Base-by-base conservation (phyloP, 192 early-diverging fungal genomes). In the Podila epicladia region DNA sequence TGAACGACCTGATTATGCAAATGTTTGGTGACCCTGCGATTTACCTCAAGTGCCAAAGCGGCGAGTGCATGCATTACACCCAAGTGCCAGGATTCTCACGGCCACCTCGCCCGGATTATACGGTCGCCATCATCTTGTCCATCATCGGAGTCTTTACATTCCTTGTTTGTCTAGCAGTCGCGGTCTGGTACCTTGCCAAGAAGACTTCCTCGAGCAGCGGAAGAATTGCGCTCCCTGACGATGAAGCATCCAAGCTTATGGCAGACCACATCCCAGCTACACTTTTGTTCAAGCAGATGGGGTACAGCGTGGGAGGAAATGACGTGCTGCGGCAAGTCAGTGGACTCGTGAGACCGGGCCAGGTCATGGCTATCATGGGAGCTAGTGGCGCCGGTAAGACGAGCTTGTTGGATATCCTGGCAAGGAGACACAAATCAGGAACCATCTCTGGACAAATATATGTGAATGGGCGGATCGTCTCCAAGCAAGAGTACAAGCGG, bases 341-440 rank as follows among this genome's bases (percentile, higher is more conserved):
- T 28, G 97, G 97, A 33, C 74, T 90, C 22, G 94, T 95, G 8
- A 83, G 88, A 20, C 93, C 96, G 0, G 97, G 97, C 57, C 87
- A 97, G 69, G 90, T 98, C 9, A 90, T 96, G 88, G 97, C 96
- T 15, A 94, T 98, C 38, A 93, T 98, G 89, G 97, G 96, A 9
- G 93, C 93, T 12, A 95, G 94, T 24, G 95, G 95, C 6, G 97
- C 97, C 0, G 97, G 97, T 13, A 98, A 98, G 77, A 96, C 97
- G 15, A 96, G 92, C 33, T 84, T 97, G 59, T 83, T 98, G 49
- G 95, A 98, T 76, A 95, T 98, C 70, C 86, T 98, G 24, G 96
- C 97, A 0, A 85, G 89, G 6, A 83, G 96, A 71, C 86, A 90
- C 82, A 91, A 93, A 69, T 77, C 89, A 37, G 90, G 93, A 57